Conservation (phyloP, 306 rosid species). For the Delonix regia region DNA sequence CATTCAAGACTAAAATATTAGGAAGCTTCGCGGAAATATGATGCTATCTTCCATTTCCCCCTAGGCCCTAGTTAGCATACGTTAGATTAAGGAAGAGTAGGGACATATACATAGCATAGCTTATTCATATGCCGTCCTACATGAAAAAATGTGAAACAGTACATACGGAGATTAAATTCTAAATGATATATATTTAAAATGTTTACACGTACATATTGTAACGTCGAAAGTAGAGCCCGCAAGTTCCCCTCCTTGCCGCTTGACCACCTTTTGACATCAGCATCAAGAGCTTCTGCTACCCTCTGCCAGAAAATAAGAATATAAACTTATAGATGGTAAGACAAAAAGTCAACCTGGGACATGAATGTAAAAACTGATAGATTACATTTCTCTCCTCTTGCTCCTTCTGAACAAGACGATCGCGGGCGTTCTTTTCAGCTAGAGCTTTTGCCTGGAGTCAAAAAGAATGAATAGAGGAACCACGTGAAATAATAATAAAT, state of each 20-base stretch:
- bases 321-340: constrained; percentile 35
- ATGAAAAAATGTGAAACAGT: constrained; percentile 27
- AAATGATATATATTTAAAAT: constrained; percentile 13
- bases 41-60: neutral
- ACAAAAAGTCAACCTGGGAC: constrained; percentile 6
- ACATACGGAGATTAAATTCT: constrained; percentile 28
- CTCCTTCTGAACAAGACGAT: constrained; percentile 76
- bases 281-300: constrained; percentile 80
- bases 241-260: constrained; percentile 90
- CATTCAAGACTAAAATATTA: neutral
- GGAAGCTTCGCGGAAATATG: neutral
- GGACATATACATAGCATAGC: neutral
- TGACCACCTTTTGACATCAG: constrained; percentile 96
- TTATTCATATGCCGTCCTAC: constrained; percentile 16
- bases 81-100: neutral
- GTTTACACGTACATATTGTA: constrained; percentile 78
- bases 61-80: constrained; percentile 10
- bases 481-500: constrained; percentile 28
- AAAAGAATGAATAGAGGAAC: constrained; percentile 39
- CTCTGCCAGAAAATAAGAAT: constrained; percentile 59
- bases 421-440: constrained; percentile 90
- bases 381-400: constrained; percentile 89
- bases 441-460: constrained; percentile 81
- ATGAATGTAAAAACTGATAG: constrained; percentile 21
- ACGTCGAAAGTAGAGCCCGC: constrained; percentile 93